Evolutionary conservation across 345 rosid species (phyloP).

Genomic region (Turnera subulata): DNA sequence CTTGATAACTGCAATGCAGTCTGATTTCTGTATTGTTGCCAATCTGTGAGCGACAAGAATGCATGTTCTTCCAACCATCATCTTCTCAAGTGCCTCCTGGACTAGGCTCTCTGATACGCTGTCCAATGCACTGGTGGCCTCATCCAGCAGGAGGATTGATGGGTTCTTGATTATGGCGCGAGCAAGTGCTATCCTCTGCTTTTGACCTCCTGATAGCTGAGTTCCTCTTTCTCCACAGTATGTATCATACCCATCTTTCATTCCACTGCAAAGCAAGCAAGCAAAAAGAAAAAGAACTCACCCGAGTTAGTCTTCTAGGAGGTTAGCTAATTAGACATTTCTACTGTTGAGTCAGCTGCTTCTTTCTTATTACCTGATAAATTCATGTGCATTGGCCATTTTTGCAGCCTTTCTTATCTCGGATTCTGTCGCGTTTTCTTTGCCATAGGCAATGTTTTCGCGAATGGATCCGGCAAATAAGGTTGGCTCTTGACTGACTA

Average conservation of each 20-base stretch:
- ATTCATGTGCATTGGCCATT: constrained; percentile 63
- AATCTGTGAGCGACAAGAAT: constrained; percentile 53
- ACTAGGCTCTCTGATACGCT: constrained; percentile 52
- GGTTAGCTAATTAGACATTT: neutral
- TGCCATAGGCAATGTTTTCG: constrained; percentile 56
- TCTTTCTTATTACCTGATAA: constrained; percentile 38
- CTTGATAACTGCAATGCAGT: constrained; percentile 48
- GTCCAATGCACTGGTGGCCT: constrained; percentile 74
- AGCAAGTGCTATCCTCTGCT: constrained; percentile 67
- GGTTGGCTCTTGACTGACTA: constrained; percentile 70
- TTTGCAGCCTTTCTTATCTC: constrained; percentile 53
- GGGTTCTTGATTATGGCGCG: constrained; percentile 68
- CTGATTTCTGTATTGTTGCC: constrained; percentile 53
- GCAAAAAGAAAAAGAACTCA: neutral
- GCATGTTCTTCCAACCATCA: constrained; percentile 55
- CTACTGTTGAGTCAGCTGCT: neutral
- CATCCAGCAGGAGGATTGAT: constrained; percentile 57
- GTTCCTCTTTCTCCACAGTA: constrained; percentile 61
- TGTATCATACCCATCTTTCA: constrained; percentile 64
- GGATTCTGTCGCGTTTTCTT: constrained; percentile 41
- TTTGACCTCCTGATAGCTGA: constrained; percentile 74
- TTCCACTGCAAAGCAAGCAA: constrained; percentile 36
- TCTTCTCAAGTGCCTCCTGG: constrained; percentile 63
- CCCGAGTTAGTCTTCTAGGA: neutral
- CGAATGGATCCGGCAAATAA: constrained; percentile 59